Base-by-base conservation (phyloP, 208 protist species). In the Leishmania guyanensis region DNA sequence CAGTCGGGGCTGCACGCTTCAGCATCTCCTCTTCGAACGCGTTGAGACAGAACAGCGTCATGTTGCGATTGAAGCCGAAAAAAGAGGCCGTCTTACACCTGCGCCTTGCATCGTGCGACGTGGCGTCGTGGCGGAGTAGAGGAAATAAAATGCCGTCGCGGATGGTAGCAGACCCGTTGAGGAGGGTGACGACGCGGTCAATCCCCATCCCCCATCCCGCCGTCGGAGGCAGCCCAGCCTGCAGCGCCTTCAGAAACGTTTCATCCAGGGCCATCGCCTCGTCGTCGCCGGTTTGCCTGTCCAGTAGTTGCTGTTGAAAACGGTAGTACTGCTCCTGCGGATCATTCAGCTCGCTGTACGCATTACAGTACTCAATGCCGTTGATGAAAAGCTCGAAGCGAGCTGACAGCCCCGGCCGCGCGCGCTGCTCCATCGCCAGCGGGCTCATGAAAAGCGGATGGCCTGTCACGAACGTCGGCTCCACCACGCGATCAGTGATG, bases 331-430 rank as follows among this genome's bases (percentile, higher is more conserved):
- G 98, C 79, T 99, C 97, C 71, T 95, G 83, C 58, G 99, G 98
- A 84, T 99, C 95, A 81, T 99, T 99, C 46, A 99, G 89, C 83
- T 99, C 98, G 36, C 93, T 98, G 83, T 99, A 99, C 3, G 98
- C 98, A 88, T 99, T 99, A 71, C 92, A 97, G 76, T 99, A 93
- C 88, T 99, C 99, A 22, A 90, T 93, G 33, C 91, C 90, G 80
- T 94, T 95, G 73, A 99, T 92, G 85, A 99, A 99, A 2, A 99
- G 84, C 87, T 99, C 99, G 79, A 99, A 99, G 74, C 99, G 90
- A 70, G 99, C 97, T 3, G 96, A 98, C 50, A 98, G 79, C 36
- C 94, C 96, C 9, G 92, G 91, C 14, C 86, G 80, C 58, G 48
- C 85, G 3, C 84, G 71, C 87, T 98, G 93, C 73, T 94, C 93